phyloP scores from a whole-genome alignment of 2,329 filamentous ascomycete genomes.

The Dissoconium aciculare region DNA sequence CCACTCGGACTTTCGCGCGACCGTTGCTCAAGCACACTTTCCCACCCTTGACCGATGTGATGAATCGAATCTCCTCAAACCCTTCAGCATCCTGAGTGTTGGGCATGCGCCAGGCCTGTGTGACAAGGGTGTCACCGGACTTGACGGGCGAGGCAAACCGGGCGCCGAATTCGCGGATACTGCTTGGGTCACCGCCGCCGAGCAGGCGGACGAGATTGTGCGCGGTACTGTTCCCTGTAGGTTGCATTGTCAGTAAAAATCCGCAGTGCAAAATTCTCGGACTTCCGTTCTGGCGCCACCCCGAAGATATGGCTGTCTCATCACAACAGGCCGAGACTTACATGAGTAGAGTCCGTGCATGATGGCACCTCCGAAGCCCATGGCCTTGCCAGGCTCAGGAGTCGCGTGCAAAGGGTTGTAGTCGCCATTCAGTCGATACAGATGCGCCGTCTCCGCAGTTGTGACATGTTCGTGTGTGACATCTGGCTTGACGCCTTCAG shows the following conservation, averaged over 20 bases:
- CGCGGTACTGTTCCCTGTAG: conserved; percentile 36
- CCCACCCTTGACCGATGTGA: conserved; percentile 60
- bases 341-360: conserved; percentile 81
- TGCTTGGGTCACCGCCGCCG: conserved; percentile 62
- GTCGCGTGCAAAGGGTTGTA: conserved; percentile 88
- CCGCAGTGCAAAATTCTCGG: no score
- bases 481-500: conserved; percentile 56
- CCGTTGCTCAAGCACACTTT: conserved; percentile 84
- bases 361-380: conserved; percentile 82
- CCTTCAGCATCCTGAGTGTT: conserved; percentile 41
- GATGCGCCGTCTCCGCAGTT: conserved; percentile 52
- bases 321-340: no score
- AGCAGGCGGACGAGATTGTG: conserved; percentile 60
- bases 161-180: conserved; percentile 78
- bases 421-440: conserved; percentile 79
- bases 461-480: conserved; percentile 55
- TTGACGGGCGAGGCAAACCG: conserved; percentile 73
- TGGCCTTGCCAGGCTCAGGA: conserved; percentile 60
- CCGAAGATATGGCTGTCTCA: no score
- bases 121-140: conserved; percentile 68
- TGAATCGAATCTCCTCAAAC: conserved; percentile 73
- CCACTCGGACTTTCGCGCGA: conserved; percentile 58
- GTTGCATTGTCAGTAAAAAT: conserved; percentile 10
- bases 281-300: no score
- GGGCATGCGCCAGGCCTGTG: conserved; percentile 59